Percentiles rank a stretch among this genome's conserved stretches.
Evolutionary conservation across 2,329 filamentous ascomycete species (phyloP).

Genomic region (Neopestalotiopsis clavispora): DNA sequence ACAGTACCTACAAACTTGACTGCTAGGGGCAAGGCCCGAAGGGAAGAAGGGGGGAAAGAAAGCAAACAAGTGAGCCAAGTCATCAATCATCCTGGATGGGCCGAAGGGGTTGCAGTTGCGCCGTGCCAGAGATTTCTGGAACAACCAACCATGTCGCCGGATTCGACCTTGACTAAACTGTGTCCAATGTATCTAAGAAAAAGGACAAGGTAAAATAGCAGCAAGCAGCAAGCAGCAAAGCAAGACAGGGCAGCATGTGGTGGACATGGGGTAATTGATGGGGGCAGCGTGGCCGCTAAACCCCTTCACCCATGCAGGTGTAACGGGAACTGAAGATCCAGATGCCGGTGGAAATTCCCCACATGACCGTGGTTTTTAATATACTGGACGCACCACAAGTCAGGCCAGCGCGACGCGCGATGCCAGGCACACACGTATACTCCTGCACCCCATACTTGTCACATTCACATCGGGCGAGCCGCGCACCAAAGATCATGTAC

Average conservation of each 20-base stretch:
- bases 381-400: conserved; percentile 32
- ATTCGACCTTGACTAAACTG: not conserved
- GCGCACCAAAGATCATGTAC: not conserved
- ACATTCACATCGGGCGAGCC: conserved; percentile 7
- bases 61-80: not conserved
- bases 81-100: not conserved
- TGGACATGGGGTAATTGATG: not conserved
- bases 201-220: conserved; percentile 4
- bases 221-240: not conserved
- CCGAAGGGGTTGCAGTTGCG: conserved; percentile 16
- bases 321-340: conserved; percentile 26
- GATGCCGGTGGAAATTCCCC: conserved; percentile 30
- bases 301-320: not conserved
- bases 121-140: conserved; percentile 4
- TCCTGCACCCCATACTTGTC: conserved; percentile 22
- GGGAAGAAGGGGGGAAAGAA: not conserved
- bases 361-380: conserved; percentile 33
- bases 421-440: conserved; percentile 28
- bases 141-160: conserved; percentile 10
- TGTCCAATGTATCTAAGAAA: not conserved
- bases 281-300: not conserved
- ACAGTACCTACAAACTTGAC: not conserved
- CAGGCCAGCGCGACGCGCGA: conserved; percentile 26
- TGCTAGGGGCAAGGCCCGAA: not conserved
- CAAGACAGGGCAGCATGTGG: not conserved